Evolutionary conservation across 192 early-diverging fungal genomes (phyloP).

Genomic region (Glomus cerebriforme): DNA sequence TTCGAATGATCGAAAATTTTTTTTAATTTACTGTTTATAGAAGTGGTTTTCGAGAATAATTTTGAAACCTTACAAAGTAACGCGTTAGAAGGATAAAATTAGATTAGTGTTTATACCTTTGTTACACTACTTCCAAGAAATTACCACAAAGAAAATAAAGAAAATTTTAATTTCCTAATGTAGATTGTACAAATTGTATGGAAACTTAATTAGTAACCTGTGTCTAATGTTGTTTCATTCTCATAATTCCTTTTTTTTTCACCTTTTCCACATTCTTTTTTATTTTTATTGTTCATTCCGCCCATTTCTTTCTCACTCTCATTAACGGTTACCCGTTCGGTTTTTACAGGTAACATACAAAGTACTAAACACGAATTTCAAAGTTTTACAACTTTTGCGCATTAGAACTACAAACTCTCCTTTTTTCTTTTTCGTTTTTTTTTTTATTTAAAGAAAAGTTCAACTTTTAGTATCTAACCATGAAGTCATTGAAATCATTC

Average conservation of each 20-base stretch:
- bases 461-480: background rate
- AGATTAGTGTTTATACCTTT: background rate
- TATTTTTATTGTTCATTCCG: background rate
- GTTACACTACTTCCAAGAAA: background rate
- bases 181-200: background rate
- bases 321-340: background rate
- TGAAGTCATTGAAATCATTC: background rate
- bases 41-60: no score
- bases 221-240: background rate
- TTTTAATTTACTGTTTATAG: no score
- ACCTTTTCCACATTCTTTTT: background rate
- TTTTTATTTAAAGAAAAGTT: background rate
- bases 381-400: background rate
- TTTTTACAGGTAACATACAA: no score
- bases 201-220: background rate
- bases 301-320: background rate
- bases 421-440: background rate
- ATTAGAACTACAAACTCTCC: no score
- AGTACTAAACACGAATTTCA: background rate
- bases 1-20: no score
- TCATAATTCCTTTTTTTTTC: background rate
- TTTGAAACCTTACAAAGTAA: background rate
- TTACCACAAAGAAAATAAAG: background rate
- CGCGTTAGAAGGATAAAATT: no score
- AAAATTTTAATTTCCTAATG: background rate